Evolutionary conservation across 2,329 filamentous ascomycete genomes (phyloP), one percentile per base, ranked within the genome.

Genomic region (Pyrenophora tritici-repentis): DNA sequence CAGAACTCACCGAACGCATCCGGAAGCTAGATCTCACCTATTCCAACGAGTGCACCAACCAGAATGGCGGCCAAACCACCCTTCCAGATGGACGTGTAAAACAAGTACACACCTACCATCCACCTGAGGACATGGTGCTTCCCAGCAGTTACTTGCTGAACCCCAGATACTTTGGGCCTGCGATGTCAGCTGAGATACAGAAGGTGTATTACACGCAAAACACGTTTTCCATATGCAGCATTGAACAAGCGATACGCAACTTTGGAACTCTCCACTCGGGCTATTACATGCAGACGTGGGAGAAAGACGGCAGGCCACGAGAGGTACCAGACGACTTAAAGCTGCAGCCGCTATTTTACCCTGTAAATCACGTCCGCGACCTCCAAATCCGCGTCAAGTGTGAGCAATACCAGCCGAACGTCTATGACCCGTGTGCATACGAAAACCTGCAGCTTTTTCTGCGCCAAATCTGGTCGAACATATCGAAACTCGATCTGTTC

Each of bases 361-460:
- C 56, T 14, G 35, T 53, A 13, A 47, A 62, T 6, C 39, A 62
- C 14, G 53, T 66, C 3, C 41, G 43, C 4, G 51, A 58, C 13
- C 47, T 68, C n/a, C 62, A 68, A 34, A 42, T 68, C 16, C 59
- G 65, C 6, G 14, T 68, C 42, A 68, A 68, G 36, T 51, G 49
- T 12, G 64, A 68, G 36, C 61, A 65, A 17, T 58, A 56, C 9
- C 12, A 46, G 26, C 10, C 2, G 17, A 40, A 0, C 37, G 10
- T 33, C 20, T 29, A n/a, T n/a, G 6, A 37, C 7, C 4, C 18
- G 13, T 51, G 38, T 26, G 24, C 35, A 4, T 18, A 43, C 9
- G 47, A 48, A 12, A 26, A 13, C 32, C 54, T 61, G 38, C 40
- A 47, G 32, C 29, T 37, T 6, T 48, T 60, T 18, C 14, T 62